Evolutionary conservation across 768 basidiomycete genomes (phyloP), one percentile per base, ranked within the genome.

Genomic region (Kwoniella dejecticola): DNA sequence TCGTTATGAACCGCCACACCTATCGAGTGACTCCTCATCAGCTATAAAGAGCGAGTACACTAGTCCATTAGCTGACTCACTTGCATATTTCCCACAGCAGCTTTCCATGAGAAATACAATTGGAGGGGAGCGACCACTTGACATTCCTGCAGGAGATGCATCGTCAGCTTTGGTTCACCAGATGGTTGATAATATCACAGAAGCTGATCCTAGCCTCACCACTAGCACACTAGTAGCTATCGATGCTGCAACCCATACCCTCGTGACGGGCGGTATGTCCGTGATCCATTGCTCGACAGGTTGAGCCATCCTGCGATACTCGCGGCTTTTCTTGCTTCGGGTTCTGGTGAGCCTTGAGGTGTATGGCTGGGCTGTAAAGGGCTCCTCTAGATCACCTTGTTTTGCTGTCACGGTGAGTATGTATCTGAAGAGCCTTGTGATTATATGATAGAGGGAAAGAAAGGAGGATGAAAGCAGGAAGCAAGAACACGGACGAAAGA

Each of bases 211-310:
- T 3, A 13, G 19, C 10, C 91, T 70, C 77, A 95, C 93, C 66
- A 95, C 90, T 17, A 91, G 89, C 52, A 95, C 71, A 72, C 90
- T 94, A 5, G 87, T 88, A 13, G 87, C 81, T 12, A 95, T 85
- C 10, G 89, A 86, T 3, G 92, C 82, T 1, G 82, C 85, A 19
- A 95, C 83, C 93, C 93, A 97, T 53, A 83, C 83, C 47, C 93
- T 83, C 2, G 93, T 96, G 42, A 97, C 86, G 4, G 93, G 93
- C 31, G 93, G 93, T 62, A 97, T 89, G 71, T 93, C 90, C 27
- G 84, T 84, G 31, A 96, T 84, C 93, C 92, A 94, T 30, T 88
- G 89, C 76, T 95, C 91, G 64, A 93, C 84, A n/a, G 72, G 69
- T 52, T 71, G 69, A 24, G 72, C 72, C 72, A 74, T 74, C 19